phyloP scores from a whole-genome alignment of 129 eudicot genomes.

The Escallonia herrerae region DNA sequence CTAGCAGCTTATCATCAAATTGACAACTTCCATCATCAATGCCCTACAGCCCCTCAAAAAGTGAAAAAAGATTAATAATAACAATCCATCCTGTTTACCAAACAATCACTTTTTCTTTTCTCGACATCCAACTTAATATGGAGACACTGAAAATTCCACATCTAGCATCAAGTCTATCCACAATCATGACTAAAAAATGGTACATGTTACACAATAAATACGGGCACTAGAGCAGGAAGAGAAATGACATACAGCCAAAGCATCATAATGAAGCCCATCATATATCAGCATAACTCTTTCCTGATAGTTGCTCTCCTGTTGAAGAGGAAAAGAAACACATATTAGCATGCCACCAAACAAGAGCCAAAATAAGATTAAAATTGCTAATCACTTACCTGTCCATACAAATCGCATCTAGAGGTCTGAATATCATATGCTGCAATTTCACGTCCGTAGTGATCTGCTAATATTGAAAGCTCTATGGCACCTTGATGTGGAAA shows the following conservation, averaged over 20 bases:
- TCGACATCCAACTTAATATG: no score
- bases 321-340: background rate
- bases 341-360: background rate
- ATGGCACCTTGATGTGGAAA: conserved; percentile 64
- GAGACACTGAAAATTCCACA: no score
- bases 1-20: no score
- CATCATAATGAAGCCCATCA: conserved; percentile 97
- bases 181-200: no score
- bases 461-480: conserved; percentile 93
- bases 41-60: no score
- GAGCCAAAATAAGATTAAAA: background rate
- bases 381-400: conserved; percentile 61
- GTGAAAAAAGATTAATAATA: no score
- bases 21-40: no score
- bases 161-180: no score
- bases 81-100: no score
- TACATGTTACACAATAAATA: background rate
- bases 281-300: conserved; percentile 96
- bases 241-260: conserved; percentile 75
- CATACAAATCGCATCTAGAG: conserved; percentile 90
- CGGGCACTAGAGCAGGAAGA: background rate
- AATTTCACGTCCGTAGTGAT: conserved; percentile 87
- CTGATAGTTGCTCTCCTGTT: conserved; percentile 61
- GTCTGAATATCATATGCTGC: conserved; percentile 99
- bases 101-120: no score